These are phyloP conservation scores for Alectoria sarmentosa DNA, from an alignment of 495 filamentous ascomycete genomes.

Conservation along the genomic window DNA sequence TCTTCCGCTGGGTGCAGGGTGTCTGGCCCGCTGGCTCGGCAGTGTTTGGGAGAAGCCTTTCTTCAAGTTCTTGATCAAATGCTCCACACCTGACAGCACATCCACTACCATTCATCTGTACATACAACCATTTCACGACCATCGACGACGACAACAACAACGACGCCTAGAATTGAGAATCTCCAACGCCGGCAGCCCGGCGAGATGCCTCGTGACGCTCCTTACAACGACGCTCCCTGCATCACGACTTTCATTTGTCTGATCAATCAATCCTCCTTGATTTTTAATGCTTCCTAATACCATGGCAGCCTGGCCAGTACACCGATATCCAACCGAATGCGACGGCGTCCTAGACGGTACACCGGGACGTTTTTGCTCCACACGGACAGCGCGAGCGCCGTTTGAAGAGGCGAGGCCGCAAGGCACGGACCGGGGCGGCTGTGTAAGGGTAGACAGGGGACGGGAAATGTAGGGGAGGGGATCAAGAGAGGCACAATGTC, in stretches of 20 bases:
- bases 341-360: too few species aligned
- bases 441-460: not conserved
- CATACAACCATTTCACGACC: not conserved
- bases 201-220: slow-evolving; percentile 2
- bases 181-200: slow-evolving; percentile 4
- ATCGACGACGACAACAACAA: not conserved
- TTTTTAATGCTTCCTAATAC: not conserved
- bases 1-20: slow-evolving; percentile 18
- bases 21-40: slow-evolving; percentile 16
- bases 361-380: too few species aligned
- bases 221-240: not conserved
- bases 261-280: not conserved
- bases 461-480: too few species aligned
- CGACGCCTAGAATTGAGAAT: slow-evolving; percentile 3
- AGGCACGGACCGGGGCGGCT: not conserved
- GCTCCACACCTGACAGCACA: not conserved
- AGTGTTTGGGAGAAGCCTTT: slow-evolving; percentile 10
- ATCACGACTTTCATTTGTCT: slow-evolving; percentile 15
- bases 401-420: not conserved
- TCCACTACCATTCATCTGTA: not conserved
- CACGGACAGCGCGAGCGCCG: not conserved
- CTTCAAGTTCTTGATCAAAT: slow-evolving; percentile 4
- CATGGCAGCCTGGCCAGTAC: slow-evolving; percentile 6
- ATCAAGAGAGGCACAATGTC: too few species aligned
- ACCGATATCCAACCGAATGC: slow-evolving; percentile 8